These are phyloP conservation scores for Suillus ampliporus DNA, from an alignment of 768 basidiomycete genomes.

Conservation along the genomic window DNA sequence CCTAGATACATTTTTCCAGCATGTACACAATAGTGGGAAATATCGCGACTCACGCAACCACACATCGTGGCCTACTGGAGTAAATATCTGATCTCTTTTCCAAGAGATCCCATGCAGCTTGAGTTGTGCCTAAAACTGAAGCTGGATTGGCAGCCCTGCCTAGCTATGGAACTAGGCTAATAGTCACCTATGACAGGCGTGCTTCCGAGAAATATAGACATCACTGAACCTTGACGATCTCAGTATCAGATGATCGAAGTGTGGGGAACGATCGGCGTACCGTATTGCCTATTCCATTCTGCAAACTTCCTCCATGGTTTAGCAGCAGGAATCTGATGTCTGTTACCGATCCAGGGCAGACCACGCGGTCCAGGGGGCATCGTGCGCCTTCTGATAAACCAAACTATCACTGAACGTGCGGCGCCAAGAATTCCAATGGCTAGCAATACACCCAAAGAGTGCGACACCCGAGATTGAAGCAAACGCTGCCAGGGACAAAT, in stretches of 20 bases:
- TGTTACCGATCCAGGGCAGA: background rate
- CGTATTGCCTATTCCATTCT: background rate
- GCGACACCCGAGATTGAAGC: background rate
- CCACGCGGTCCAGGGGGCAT: background rate
- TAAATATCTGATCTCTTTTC: too few species aligned
- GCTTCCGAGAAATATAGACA: conserved; percentile 48
- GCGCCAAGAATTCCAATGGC: background rate
- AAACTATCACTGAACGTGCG: background rate
- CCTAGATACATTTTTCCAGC: too few species aligned
- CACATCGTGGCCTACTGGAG: too few species aligned
- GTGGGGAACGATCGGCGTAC: background rate
- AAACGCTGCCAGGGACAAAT: background rate
- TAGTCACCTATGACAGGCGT: conserved; percentile 42
- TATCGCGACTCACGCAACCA: too few species aligned
- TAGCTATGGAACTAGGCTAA: conserved; percentile 32
- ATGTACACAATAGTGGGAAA: too few species aligned
- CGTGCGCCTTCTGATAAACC: background rate
- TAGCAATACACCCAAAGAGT: background rate
- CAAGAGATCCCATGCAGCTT: too few species aligned
- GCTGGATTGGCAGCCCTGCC: too few species aligned
- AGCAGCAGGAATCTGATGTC: background rate
- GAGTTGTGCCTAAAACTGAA: too few species aligned
- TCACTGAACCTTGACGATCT: conserved; percentile 40
- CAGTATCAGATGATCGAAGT: background rate
- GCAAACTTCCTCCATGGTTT: background rate